Base-by-base conservation (phyloP, 2,329 filamentous ascomycete genomes). In the Rhinocladiella similis region DNA sequence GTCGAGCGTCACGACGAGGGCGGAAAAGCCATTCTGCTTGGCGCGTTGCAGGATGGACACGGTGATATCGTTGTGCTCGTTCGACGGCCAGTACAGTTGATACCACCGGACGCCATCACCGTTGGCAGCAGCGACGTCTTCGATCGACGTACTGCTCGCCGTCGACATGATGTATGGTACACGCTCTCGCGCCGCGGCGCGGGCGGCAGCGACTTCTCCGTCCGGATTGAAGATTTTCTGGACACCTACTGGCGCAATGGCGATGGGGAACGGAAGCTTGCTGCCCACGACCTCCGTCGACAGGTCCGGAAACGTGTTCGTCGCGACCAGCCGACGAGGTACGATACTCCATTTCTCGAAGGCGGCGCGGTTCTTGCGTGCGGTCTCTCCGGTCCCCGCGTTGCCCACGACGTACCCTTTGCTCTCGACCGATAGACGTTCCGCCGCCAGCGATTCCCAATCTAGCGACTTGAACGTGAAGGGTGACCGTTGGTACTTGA, bases 71-170 rank as follows among this genome's bases (percentile, higher is more conserved):
- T 64, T 39, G 19, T 59, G 16, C 50, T 90, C 80, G 53, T 83
- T 80, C 18, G 78, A 72, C 0, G 88, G 87, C 85, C 87, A 90
- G 73, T 91, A 91, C 0, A 91, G 79, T 67, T 91, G 88, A 68
- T 81, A 91, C 86, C 86, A 91, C 10, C 86, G 75, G 7, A 12
- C 20, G 0, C 83, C 82, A 4, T 80, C 72, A 0, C 80, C 80
- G 49, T 80, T 83, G 0, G 83, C 83, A 6, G 75, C 66, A 0
- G 84, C 85, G 0, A 89, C 80, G 48, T 90, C 82, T 67, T 90
- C 87, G 56, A 90, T 86, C 1, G 80, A 80, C 29, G 80, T 77
- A 1, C 80, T 80, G 2, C 83, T 80, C 1, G 87, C 86, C 1
- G 87, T 90, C 58, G 81, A 86, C 47, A 90, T 74, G 50, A 84